Conservation (phyloP, 2,329 filamentous ascomycete species). For the Rhynchosporium agropyri region DNA sequence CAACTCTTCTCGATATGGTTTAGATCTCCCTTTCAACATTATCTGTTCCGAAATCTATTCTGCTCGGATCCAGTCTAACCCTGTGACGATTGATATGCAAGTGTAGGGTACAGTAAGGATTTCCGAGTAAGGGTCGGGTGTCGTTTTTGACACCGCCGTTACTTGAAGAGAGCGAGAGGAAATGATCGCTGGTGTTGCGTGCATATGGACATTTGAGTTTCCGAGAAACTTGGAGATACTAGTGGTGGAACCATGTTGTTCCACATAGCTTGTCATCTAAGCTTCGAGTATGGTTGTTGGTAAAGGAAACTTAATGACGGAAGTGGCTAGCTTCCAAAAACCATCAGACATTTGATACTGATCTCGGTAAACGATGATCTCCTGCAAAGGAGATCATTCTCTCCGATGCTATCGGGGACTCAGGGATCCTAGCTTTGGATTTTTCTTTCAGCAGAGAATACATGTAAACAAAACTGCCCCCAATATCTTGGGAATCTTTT, state of each 20-base stretch:
- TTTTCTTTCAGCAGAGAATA: conserved; percentile 10
- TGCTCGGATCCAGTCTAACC: not conserved
- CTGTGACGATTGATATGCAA: not conserved
- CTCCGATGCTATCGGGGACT: not conserved
- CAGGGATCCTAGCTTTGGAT: conserved; percentile 15
- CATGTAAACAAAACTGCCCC: conserved; percentile 20
- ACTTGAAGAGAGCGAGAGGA: not conserved
- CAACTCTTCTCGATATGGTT: not conserved
- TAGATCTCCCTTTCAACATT: not conserved
- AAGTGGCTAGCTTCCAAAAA: conserved; percentile 17
- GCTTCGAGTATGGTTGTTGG: conserved; percentile 1
- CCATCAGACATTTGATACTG: conserved; percentile 4
- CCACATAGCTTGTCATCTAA: not conserved
- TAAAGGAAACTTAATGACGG: conserved; percentile 20
- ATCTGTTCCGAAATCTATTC: not conserved
- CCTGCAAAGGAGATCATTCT: conserved; percentile 10
- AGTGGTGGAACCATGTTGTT: not conserved
- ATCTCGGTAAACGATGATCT: conserved; percentile 14
- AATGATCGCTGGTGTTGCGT: not conserved
- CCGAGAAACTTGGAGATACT: not conserved
- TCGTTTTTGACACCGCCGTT: not conserved
- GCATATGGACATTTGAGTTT: not conserved
- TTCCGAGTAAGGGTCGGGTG: not conserved
- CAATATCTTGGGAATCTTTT: conserved; percentile 1
- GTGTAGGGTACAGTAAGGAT: not conserved